phyloP scores from a whole-genome alignment of 2,329 filamentous ascomycete genomes.

The Cadophora malorum region DNA sequence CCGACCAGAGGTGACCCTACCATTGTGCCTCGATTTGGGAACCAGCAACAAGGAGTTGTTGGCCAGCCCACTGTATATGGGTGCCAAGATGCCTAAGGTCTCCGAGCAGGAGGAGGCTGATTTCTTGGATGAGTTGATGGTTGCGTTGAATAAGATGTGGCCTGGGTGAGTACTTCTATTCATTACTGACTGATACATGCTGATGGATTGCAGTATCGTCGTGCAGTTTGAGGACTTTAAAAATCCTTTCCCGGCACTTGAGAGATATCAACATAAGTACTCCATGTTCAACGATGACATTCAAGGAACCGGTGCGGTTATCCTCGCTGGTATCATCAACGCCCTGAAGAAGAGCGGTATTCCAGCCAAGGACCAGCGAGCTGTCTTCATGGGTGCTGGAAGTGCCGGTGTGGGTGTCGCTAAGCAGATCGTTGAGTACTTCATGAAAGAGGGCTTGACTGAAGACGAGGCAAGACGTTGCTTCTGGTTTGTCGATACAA shows the following conservation, averaged over 20 bases:
- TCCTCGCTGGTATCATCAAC: conserved; percentile 80
- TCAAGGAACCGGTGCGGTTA: conserved; percentile 87
- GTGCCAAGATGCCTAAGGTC: conserved; percentile 69
- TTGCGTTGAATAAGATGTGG: conserved; percentile 69
- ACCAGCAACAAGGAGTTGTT: conserved; percentile 80
- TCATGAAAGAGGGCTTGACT: conserved; percentile 69
- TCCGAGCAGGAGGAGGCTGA: conserved; percentile 75
- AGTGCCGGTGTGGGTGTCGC: conserved; percentile 86
- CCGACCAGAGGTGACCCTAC: conserved; percentile 78
- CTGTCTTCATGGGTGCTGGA: conserved; percentile 81
- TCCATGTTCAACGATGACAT: conserved; percentile 92
- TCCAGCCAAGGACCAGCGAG: conserved; percentile 69
- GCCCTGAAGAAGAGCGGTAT: conserved; percentile 71
- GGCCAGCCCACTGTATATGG: conserved; percentile 79
- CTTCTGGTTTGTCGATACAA: conserved; percentile 77
- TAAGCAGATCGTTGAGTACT: conserved; percentile 79
- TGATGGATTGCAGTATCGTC: conserved; percentile 51
- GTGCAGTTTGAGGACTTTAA: conserved; percentile 82
- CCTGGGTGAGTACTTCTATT: conserved; percentile 69
- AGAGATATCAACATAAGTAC: conserved; percentile 75
- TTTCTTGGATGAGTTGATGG: conserved; percentile 78
- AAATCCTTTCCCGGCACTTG: conserved; percentile 61
- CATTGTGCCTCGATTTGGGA: conserved; percentile 84
- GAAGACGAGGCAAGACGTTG: conserved; percentile 72
- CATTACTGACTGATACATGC: conserved; percentile 66